Evolutionary conservation across 139 green algal species (phyloP), one percentile per base, ranked within the genome.

Genomic region (Chlorella sp.): DNA sequence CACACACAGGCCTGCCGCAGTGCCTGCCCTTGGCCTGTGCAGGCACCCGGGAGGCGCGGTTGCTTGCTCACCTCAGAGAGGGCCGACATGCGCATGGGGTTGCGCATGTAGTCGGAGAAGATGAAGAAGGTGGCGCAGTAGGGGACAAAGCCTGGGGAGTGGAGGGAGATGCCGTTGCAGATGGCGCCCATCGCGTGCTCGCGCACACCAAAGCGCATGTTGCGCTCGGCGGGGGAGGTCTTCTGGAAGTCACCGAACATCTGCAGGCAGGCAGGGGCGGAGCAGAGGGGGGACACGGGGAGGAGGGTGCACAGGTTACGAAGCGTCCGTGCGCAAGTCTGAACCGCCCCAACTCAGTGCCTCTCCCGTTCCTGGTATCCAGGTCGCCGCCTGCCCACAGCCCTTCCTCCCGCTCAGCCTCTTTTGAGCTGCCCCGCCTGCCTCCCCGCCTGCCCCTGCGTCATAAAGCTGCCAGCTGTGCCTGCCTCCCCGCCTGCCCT

Each of bases 41-140:
- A n/a, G n/a, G n/a, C n/a, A n/a, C n/a, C n/a, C n/a, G n/a, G n/a
- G n/a, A n/a, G n/a, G n/a, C n/a, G n/a, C n/a, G n/a, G n/a, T n/a
- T n/a, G n/a, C n/a, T n/a, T n/a, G 36, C 78, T 7, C 86, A 86
- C 90, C 93, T 99, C 95, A 34, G 94, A 97, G 73, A 99, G 94
- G 0, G 98, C 98, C 28, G 95, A 92, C 95, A 99, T 98, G 87
- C 98, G 96, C 93, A 99, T 99, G 93, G 98, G 95, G 86, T 91
- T 91, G 92, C 98, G 96, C 97, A 99, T 99, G 97, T 99, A 99
- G 94, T 99, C 98, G 83, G 97, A 98, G 98, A 99, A 99, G 94
- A 99, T 99, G 96, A 98, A 99, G 97, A 99, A 99, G 93, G 98
- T 99, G 86, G 98, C 98, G 93, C 96, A 98, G 96, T 99, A 99